A percentile compares a stretch with the other conserved stretches of the same genome.
These are phyloP conservation scores for Phyllosticta capitalensis DNA, from an alignment of 2,329 filamentous ascomycete genomes.

Conservation along the genomic window DNA sequence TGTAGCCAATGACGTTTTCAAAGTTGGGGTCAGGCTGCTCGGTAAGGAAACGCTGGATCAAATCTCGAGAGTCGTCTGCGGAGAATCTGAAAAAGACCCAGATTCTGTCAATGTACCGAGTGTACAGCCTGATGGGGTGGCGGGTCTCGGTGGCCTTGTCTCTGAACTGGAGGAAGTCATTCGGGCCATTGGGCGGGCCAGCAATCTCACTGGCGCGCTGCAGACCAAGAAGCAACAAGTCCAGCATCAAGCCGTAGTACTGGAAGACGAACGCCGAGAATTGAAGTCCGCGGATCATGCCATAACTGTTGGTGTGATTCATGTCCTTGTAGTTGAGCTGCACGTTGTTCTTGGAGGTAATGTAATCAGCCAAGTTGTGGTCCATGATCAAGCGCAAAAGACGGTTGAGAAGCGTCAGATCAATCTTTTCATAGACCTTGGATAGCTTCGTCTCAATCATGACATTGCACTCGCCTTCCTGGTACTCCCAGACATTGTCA, in stretches of 20 bases:
- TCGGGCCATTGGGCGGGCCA: conserved; percentile 83
- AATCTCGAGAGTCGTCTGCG: conserved; percentile 85
- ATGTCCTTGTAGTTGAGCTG: conserved; percentile 99
- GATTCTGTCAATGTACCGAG: conserved; percentile 93
- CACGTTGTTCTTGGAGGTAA: conserved; percentile 98
- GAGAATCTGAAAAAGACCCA: conserved; percentile 96
- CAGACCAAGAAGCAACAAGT: conserved; percentile 81
- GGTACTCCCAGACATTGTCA: conserved; percentile 86
- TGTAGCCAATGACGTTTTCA: conserved; percentile 97
- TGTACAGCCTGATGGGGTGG: conserved; percentile 96
- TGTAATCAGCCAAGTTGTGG: conserved; percentile 97
- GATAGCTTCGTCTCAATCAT: conserved; percentile 97
- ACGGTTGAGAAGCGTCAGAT: conserved; percentile 88
- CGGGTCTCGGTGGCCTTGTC: conserved; percentile 85
- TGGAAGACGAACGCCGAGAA: conserved; percentile 99
- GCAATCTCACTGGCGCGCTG: conserved; percentile 98
- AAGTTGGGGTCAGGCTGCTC: conserved; percentile 99
- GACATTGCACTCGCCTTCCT: conserved; percentile 93
- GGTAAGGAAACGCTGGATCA: conserved; percentile 95
- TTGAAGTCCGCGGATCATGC: conserved; percentile 93
- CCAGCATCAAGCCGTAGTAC: conserved; percentile 92
- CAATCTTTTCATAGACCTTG: conserved; percentile 99
- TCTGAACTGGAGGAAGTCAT: conserved; percentile 95
- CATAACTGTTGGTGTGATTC: conserved; percentile 98
- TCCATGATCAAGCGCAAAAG: conserved; percentile 95